phyloP scores from a whole-genome alignment of 2,329 filamentous ascomycete genomes.

The Fusarium proliferatum region DNA sequence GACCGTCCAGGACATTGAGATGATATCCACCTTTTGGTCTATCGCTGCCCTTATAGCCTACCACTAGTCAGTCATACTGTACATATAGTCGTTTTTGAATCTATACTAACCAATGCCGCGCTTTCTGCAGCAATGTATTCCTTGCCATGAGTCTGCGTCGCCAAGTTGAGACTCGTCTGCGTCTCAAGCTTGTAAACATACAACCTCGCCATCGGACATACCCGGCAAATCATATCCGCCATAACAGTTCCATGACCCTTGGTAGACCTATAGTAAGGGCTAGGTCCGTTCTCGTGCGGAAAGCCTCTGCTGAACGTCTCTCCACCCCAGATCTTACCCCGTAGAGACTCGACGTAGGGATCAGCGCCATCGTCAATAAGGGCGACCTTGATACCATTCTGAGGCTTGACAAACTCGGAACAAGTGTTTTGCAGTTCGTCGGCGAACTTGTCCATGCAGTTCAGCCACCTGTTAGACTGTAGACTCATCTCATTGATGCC shows the following conservation, averaged over 20 bases:
- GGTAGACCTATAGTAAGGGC: background rate
- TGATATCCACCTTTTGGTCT: conserved; percentile 17
- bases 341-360: background rate
- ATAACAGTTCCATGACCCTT: background rate
- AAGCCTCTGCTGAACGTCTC: background rate
- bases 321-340: background rate
- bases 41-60: conserved; percentile 21
- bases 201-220: background rate
- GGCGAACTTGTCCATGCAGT: conserved; percentile 4
- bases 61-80: too few relatives aligned
- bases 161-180: background rate
- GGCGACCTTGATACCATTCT: background rate
- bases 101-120: conserved; percentile 4
- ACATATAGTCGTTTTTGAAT: too few relatives aligned
- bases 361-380: background rate
- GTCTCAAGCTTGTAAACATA: conserved; percentile 25
- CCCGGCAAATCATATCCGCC: background rate
- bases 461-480: background rate
- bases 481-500: background rate
- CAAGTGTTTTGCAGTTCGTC: background rate
- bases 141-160: background rate
- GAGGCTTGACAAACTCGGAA: background rate
- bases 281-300: background rate
- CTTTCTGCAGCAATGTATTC: conserved; percentile 6
- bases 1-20: conserved; percentile 32